phyloP scores from a whole-genome alignment of 352 stramenopile species.

The Pythium brachiatum region DNA sequence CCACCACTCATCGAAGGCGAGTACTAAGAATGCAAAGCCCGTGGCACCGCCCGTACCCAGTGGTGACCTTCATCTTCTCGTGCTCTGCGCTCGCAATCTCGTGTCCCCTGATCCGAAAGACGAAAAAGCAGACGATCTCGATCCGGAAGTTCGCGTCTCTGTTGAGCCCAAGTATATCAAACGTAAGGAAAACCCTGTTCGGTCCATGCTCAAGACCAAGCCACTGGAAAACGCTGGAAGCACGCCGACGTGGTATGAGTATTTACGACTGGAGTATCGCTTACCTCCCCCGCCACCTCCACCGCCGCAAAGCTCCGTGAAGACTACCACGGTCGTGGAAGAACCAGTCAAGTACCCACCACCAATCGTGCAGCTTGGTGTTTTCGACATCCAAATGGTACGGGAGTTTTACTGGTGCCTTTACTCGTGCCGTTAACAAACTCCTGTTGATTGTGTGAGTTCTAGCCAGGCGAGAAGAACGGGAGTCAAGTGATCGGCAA shows the following conservation, averaged over 20 bases:
- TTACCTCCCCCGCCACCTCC: slow-evolving; percentile 17
- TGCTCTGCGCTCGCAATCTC: slow-evolving; percentile 37
- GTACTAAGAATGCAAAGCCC: slow-evolving; percentile 3
- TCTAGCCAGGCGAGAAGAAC: slow-evolving; percentile 42
- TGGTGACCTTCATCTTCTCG: slow-evolving; percentile 43
- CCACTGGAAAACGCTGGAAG: slow-evolving; percentile 40
- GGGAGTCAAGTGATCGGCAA: slow-evolving; percentile 37
- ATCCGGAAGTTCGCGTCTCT: slow-evolving; percentile 45
- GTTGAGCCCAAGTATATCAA: slow-evolving; percentile 52
- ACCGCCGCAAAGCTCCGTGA: neutral
- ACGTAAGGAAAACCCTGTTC: slow-evolving; percentile 45
- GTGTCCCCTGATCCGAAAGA: slow-evolving; percentile 29
- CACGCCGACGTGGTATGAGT: slow-evolving; percentile 49
- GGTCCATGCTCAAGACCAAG: slow-evolving; percentile 49
- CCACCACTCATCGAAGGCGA: neutral
- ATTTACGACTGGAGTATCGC: slow-evolving; percentile 45
- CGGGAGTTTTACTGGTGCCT: neutral
- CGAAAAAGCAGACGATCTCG: slow-evolving; percentile 35
- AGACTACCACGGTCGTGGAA: neutral
- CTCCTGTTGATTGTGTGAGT: neutral
- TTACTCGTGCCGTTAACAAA: neutral
- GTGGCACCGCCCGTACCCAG: slow-evolving; percentile 23
- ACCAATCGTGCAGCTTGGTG: slow-evolving; percentile 37
- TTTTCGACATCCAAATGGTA: slow-evolving; percentile 60
- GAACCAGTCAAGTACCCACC: slow-evolving; percentile 23